Percentiles rank a stretch among this genome's conserved stretches.
phyloP scores from a whole-genome alignment of 2,329 filamentous ascomycete genomes.

The Aquanectria penicillioides region DNA sequence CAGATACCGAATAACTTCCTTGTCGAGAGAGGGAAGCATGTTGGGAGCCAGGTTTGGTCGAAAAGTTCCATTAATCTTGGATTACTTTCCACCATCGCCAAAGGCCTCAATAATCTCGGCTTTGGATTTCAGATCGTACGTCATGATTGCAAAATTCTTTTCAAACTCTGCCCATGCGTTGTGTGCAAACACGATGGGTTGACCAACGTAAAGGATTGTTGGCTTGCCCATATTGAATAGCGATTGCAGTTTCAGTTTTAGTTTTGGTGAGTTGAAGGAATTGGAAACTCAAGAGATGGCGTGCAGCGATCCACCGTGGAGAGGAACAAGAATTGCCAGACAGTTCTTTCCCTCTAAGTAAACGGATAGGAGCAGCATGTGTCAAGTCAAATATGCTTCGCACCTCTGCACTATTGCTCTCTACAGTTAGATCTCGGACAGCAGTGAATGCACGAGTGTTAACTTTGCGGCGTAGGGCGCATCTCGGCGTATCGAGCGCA shows the following conservation, averaged over 20 bases:
- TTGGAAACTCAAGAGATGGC: too few species aligned
- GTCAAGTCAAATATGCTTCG: too few species aligned
- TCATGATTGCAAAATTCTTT: not conserved
- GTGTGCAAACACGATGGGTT: not conserved
- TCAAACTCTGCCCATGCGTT: not conserved
- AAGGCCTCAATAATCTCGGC: not conserved
- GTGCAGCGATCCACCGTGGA: too few species aligned
- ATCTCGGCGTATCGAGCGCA: too few species aligned
- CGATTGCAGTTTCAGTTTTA: not conserved
- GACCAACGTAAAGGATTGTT: not conserved
- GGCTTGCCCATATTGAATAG: not conserved
- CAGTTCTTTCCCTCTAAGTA: too few species aligned
- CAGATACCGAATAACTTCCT: not conserved
- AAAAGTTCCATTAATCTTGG: not conserved
- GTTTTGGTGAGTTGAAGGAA: not conserved
- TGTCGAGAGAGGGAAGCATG: not conserved
- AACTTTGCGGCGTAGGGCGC: too few species aligned
- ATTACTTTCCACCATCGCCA: not conserved
- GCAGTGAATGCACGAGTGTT: too few species aligned
- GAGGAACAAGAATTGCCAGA: too few species aligned
- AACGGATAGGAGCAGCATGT: too few species aligned
- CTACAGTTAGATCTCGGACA: too few species aligned
- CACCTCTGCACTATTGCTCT: too few species aligned
- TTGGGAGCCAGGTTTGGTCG: not conserved
- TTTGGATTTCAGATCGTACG: not conserved